Conservation (phyloP, 345 rosid genomes). For the Bruguiera parviflora region DNA sequence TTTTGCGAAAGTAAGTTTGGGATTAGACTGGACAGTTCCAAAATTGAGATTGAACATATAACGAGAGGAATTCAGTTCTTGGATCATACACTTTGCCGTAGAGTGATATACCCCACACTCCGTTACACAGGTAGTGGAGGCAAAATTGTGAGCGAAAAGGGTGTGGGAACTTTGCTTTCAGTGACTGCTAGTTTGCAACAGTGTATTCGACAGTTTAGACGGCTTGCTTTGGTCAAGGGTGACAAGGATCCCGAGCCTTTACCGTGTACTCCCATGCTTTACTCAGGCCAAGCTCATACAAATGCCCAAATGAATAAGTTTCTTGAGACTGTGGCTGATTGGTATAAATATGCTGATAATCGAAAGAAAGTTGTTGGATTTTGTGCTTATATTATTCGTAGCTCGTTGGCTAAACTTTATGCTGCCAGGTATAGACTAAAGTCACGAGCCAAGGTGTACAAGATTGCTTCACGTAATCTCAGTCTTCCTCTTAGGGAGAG, state of each 20-base stretch:
- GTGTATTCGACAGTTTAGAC: conserved; percentile 71
- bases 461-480: conserved; percentile 77
- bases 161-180: conserved; percentile 90
- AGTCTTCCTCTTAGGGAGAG: conserved; percentile 80
- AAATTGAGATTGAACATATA: conserved; percentile 81
- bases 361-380: conserved; percentile 89
- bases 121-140: conserved; percentile 84
- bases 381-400: conserved; percentile 91
- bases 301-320: conserved; percentile 97
- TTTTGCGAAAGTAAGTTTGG: conserved; percentile 57
- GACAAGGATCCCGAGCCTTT: conserved; percentile 93
- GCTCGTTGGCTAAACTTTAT: conserved; percentile 91
- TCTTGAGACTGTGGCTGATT: conserved; percentile 97
- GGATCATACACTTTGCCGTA: conserved; percentile 78
- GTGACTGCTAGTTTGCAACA: conserved; percentile 89
- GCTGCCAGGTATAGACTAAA: conserved; percentile 94
- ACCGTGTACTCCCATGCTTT: conserved; percentile 93
- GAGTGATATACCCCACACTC: conserved; percentile 82
- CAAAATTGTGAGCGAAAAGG: conserved; percentile 72
- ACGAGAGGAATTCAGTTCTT: conserved; percentile 85
- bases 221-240: conserved; percentile 84
- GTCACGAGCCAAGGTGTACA: conserved; percentile 94
- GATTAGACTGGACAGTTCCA: conserved; percentile 63
- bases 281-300: conserved; percentile 92
- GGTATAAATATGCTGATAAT: conserved; percentile 92